These are phyloP conservation scores for Psophocarpus tetragonolobus DNA, from an alignment of 306 rosid genomes.

Conservation along the genomic window DNA sequence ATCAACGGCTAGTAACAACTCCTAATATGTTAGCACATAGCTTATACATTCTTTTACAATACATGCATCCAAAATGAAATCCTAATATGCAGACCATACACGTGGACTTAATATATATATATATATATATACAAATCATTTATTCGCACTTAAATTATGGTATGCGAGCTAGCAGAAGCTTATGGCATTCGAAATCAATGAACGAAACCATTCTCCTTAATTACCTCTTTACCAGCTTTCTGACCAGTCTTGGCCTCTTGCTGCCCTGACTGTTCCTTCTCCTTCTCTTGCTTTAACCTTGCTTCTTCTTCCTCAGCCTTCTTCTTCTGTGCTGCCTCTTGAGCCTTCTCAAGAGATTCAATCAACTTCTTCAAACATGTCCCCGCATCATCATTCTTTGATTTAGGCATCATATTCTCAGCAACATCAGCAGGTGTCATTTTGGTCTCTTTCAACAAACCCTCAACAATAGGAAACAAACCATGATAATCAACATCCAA, in stretches of 20 bases:
- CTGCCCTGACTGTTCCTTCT: background rate
- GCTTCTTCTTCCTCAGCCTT: background rate
- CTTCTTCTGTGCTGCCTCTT: background rate
- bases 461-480: background rate
- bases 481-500: background rate
- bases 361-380: background rate
- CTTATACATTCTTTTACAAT: too few species aligned
- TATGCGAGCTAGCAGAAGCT: too few species aligned
- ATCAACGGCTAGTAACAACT: too few species aligned
- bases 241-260: background rate
- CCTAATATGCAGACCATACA: too few species aligned
- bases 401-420: background rate
- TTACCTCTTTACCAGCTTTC: background rate
- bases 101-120: too few species aligned
- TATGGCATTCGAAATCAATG: background rate
- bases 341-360: background rate
- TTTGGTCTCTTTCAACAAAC: background rate
- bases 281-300: background rate
- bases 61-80: too few species aligned
- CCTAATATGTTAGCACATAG: too few species aligned
- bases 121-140: too few species aligned
- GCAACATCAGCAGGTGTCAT: conserved; percentile 18
- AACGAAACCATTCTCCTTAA: background rate
- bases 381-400: background rate
- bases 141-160: too few species aligned